Evolutionary conservation across 2,329 filamentous ascomycete species (phyloP).

Genomic region (Thermoascus crustaceus): DNA sequence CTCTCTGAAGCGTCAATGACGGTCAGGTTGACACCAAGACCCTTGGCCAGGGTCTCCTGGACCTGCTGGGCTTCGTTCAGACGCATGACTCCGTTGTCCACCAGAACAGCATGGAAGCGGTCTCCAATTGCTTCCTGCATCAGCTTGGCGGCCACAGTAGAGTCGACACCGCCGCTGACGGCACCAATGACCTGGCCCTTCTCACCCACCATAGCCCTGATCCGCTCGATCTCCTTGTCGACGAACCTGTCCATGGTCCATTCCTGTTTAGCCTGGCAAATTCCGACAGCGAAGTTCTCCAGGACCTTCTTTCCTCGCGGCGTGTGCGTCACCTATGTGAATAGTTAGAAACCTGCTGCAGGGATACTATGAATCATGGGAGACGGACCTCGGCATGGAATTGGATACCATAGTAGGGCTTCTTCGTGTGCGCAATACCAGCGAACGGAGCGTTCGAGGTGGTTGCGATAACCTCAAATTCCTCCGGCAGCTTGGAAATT

Average conservation of each 20-base stretch:
- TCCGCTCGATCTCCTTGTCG: constrained; percentile 66
- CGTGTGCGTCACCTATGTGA: too few relatives aligned
- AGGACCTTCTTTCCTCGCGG: constrained; percentile 59
- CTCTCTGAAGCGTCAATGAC: constrained; percentile 67
- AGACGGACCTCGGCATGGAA: constrained; percentile 76
- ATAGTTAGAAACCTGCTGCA: too few relatives aligned
- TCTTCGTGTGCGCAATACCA: constrained; percentile 47
- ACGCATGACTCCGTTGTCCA: constrained; percentile 74
- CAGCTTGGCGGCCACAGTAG: constrained; percentile 71
- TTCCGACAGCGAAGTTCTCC: constrained; percentile 68
- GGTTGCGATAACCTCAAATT: constrained; percentile 61
- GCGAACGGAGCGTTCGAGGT: constrained; percentile 68
- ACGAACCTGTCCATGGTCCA: constrained; percentile 79
- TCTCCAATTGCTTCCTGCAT: constrained; percentile 76
- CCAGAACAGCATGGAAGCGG: constrained; percentile 68
- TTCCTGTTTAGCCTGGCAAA: constrained; percentile 62
- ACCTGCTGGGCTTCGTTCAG: constrained; percentile 72
- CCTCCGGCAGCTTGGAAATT: constrained; percentile 60
- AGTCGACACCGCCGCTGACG: constrained; percentile 72
- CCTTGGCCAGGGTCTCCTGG: constrained; percentile 62
- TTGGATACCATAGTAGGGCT: constrained; percentile 66
- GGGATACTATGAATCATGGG: too few relatives aligned
- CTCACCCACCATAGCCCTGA: constrained; percentile 67
- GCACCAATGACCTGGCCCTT: constrained; percentile 70
- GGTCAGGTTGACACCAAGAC: constrained; percentile 77